Evolutionary conservation across 2,329 filamentous ascomycete species (phyloP), one percentile per base, ranked within the genome.

Genomic region (Paraphoma sp.): DNA sequence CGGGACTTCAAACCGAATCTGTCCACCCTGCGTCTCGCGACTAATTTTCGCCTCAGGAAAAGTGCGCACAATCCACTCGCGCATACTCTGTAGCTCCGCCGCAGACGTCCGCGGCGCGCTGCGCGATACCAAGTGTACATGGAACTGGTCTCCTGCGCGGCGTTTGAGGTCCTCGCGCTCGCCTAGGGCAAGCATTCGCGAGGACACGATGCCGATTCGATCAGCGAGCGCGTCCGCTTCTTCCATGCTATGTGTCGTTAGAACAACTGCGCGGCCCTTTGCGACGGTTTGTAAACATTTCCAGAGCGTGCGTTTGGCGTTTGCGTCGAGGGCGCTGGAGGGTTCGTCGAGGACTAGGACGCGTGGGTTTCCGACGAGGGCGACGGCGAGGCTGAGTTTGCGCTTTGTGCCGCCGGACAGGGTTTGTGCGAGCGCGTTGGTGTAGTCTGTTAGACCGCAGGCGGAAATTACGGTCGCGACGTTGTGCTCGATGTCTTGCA

Each of bases 321-420:
- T 81, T 0, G 93, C 92, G 70, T 97, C 93, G 28, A 97, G 83
- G 8, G 93, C 93, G 53, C 88, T 92, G 45, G 89, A 92, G 14
- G 96, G 92, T 75, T 97, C 93, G 65, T 97, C 93, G 4, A 97
- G 86, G 67, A 92, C 93, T 74, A 93, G 96, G 0, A 97, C 92
- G 0, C 88, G 86, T 0, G 93, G 93, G 67, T 97, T 96, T 3
- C 93, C 93, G 82, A 96, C 96, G 0, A 97, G 79, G 0, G 93
- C 93, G 51, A 97, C 95, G 2, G 89, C 93, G 0, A 97, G 84
- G n/a, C 87, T 91, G 1, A 97, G 81, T 76, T 97, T 97, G 16
- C 93, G 84, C 79, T 95, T 95, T 77, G 96, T 97, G 42, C 93
- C 93, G 6, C 93, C 93, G 0, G 90, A 93, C 0, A 97, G 83